Percentiles rank a stretch among this genome's conserved stretches.
These are phyloP conservation scores for Mucor piriformis DNA, from an alignment of 371 early-diverging fungal species.

Conservation along the genomic window DNA sequence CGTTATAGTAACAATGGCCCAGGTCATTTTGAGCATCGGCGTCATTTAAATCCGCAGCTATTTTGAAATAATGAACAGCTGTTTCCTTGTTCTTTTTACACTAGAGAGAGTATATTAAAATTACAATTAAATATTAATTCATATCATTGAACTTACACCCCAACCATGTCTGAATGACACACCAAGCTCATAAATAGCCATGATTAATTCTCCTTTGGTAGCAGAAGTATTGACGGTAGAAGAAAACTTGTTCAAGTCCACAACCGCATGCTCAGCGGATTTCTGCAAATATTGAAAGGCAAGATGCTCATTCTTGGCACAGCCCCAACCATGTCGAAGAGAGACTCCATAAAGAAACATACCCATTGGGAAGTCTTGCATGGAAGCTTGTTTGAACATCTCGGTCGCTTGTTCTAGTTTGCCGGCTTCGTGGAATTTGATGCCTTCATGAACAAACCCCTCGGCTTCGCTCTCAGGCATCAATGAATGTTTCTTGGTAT, in stretches of 20 bases:
- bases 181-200: conserved; percentile 87
- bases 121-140: background rate
- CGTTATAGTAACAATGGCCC: conserved; percentile 75
- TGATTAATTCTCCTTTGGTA: conserved; percentile 65
- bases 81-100: conserved; percentile 76
- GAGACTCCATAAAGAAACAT: conserved; percentile 84
- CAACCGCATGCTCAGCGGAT: conserved; percentile 76
- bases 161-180: conserved; percentile 88
- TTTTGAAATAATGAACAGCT: conserved; percentile 87
- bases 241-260: conserved; percentile 39
- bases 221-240: conserved; percentile 29
- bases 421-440: conserved; percentile 71
- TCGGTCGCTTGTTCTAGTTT: conserved; percentile 71
- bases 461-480: conserved; percentile 19
- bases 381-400: conserved; percentile 72
- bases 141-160: conserved; percentile 65
- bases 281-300: conserved; percentile 77
- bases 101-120: conserved; percentile 5
- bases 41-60: conserved; percentile 86
- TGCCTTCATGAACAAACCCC: conserved; percentile 51
- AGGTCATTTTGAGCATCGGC: conserved; percentile 84
- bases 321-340: conserved; percentile 88
- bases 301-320: conserved; percentile 62
- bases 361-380: conserved; percentile 65
- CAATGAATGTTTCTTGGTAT: conserved; percentile 16